Percentiles rank a stretch among this genome's conserved stretches.
Evolutionary conservation across 768 basidiomycete species (phyloP).

Genomic region (Xerocomellus amylosporus): DNA sequence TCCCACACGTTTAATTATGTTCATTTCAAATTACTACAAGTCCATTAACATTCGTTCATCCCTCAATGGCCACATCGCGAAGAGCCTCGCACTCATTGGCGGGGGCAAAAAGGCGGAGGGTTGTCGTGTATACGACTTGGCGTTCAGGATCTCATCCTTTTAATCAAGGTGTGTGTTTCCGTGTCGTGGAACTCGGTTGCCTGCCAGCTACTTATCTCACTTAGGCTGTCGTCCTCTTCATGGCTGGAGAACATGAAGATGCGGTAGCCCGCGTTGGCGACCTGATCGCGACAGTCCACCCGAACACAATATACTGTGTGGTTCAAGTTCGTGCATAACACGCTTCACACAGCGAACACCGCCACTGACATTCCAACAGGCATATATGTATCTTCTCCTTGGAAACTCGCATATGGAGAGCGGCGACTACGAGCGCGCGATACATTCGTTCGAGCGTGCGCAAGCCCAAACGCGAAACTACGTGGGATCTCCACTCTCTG

Average conservation of each 20-base stretch:
- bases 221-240: neutral
- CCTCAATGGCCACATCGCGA: neutral
- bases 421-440: no score
- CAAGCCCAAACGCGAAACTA: no score
- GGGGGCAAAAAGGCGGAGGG: no score
- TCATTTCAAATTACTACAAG: neutral
- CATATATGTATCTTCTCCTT: no score
- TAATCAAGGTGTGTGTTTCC: neutral
- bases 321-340: neutral
- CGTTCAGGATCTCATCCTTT: neutral
- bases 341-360: neutral
- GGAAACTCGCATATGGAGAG: no score
- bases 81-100: neutral
- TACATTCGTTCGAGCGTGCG: no score
- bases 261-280: neutral
- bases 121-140: no score
- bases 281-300: neutral
- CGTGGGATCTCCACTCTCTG: no score
- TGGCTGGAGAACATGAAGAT: no score
- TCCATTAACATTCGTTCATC: neutral
- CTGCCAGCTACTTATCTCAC: neutral
- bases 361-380: neutral
- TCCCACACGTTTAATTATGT: no score
- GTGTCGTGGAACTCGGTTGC: no score
- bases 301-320: neutral